Evolutionary conservation across 2,329 filamentous ascomycete genomes (phyloP).

Genomic region (Penicillium expansum): DNA sequence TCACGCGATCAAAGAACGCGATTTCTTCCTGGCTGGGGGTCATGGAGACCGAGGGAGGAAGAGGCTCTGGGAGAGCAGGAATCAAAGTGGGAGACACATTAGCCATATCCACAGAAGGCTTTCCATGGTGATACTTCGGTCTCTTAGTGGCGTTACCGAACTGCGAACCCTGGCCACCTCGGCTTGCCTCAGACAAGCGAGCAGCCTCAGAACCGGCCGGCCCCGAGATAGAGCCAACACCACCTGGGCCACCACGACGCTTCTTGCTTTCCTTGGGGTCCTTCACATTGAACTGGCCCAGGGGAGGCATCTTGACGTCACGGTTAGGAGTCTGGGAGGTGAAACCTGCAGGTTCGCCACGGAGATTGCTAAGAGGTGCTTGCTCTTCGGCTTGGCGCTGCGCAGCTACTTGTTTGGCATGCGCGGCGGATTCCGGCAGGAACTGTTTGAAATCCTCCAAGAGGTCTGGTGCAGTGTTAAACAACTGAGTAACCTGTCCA

Average conservation of each 20-base stretch:
- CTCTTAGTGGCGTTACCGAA: conserved; percentile 56
- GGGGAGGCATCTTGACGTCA: conserved; percentile 75
- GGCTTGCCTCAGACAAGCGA: conserved; percentile 35
- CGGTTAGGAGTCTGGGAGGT: conserved; percentile 52
- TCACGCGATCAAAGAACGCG: conserved; percentile 91
- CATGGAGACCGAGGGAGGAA: conserved; percentile 70
- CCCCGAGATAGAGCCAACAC: conserved; percentile 36
- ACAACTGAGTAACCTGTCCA: conserved; percentile 89
- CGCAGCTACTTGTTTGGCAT: conserved; percentile 60
- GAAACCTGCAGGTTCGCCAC: conserved; percentile 50
- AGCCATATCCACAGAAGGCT: conserved; percentile 55
- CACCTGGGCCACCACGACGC: conserved; percentile 60
- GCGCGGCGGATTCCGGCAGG: conserved; percentile 80
- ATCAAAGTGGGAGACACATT: conserved; percentile 82
- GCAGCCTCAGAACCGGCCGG: conserved; percentile 32
- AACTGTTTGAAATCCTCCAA: conserved; percentile 99
- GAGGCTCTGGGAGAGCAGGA: conserved; percentile 80
- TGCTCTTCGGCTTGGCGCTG: conserved; percentile 66
- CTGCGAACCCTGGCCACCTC: conserved; percentile 37
- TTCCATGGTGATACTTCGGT: conserved; percentile 70
- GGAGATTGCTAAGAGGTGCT: conserved; percentile 63
- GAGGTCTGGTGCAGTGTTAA: conserved; percentile 88
- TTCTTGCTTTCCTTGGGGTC: conserved; percentile 93
- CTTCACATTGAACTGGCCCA: conserved; percentile 86
- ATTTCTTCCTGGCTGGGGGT: conserved; percentile 82